Evolutionary conservation across 2,329 filamentous ascomycete species (phyloP).

Genomic region (Colletotrichum filicis): DNA sequence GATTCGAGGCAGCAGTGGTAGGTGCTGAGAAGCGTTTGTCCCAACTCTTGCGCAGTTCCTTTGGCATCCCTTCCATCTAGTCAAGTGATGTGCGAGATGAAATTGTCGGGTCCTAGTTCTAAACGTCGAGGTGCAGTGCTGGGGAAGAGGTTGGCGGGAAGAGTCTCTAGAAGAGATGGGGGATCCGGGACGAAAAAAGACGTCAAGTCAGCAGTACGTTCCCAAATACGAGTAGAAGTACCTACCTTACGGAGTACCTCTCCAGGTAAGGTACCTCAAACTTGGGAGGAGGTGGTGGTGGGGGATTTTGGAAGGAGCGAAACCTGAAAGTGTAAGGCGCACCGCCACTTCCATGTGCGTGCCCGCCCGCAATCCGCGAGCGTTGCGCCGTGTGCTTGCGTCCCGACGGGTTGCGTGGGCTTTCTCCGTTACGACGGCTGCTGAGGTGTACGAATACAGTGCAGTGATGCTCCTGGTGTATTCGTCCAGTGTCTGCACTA

Average conservation of each 20-base stretch:
- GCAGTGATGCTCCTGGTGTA: background rate
- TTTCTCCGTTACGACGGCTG: background rate
- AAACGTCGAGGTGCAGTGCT: background rate
- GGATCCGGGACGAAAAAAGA: background rate
- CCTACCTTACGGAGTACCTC: background rate
- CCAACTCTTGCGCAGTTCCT: background rate
- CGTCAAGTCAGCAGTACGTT: background rate
- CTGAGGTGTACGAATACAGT: background rate
- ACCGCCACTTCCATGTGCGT: constrained; percentile 20
- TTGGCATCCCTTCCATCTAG: background rate
- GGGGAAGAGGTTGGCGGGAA: background rate
- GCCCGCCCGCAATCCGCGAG: background rate
- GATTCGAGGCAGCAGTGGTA: background rate
- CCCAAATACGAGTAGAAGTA: background rate
- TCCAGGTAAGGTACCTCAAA: background rate
- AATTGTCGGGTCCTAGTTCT: background rate
- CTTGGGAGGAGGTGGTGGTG: background rate
- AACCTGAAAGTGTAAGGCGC: background rate
- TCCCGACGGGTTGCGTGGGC: background rate
- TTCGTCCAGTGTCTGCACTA: no score
- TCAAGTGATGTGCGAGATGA: background rate
- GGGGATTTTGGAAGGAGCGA: background rate
- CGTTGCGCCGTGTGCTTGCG: background rate
- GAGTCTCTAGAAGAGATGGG: background rate
- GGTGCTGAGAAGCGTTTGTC: background rate